These are phyloP conservation scores for Danielia reshetovae DNA, from an alignment of 805 yeast species.

Conservation along the genomic window DNA sequence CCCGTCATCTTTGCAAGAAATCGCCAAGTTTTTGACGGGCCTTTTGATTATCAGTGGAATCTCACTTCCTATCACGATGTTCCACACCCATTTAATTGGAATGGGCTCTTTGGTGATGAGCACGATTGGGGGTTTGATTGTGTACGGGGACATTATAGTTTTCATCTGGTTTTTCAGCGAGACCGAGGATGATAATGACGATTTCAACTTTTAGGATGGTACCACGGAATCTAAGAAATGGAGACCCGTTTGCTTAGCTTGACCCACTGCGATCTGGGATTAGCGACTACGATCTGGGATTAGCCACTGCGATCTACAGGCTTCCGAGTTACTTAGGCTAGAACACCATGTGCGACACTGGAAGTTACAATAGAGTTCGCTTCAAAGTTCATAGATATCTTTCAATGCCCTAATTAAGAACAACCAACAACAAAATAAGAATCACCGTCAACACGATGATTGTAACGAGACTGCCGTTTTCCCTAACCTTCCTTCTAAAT, in stretches of 20 bases:
- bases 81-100: constrained; percentile 34
- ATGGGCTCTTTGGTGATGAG: constrained; percentile 42
- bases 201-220: constrained; percentile 41
- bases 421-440: constrained; percentile 37
- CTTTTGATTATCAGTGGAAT: constrained; percentile 41
- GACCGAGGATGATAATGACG: constrained; percentile 42
- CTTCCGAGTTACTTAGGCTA: constrained; percentile 3
- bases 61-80: constrained; percentile 39
- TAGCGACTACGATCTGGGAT: no score
- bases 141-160: constrained; percentile 40
- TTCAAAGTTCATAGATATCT: no score
- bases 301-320: no score
- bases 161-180: constrained; percentile 46
- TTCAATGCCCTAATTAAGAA: constrained; percentile 33
- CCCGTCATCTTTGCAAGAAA: constrained; percentile 36
- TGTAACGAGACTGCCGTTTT: constrained; percentile 42
- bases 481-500: constrained; percentile 32
- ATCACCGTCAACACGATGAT: constrained; percentile 39
- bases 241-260: no score
- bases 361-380: no score
- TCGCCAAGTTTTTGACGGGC: constrained; percentile 38
- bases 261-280: no score
- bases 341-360: no score
- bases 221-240: no score
- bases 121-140: constrained; percentile 41